Evolutionary conservation across 495 filamentous ascomycete species (phyloP), one percentile per base, ranked within the genome.

Genomic region (Penicillium alfredii): DNA sequence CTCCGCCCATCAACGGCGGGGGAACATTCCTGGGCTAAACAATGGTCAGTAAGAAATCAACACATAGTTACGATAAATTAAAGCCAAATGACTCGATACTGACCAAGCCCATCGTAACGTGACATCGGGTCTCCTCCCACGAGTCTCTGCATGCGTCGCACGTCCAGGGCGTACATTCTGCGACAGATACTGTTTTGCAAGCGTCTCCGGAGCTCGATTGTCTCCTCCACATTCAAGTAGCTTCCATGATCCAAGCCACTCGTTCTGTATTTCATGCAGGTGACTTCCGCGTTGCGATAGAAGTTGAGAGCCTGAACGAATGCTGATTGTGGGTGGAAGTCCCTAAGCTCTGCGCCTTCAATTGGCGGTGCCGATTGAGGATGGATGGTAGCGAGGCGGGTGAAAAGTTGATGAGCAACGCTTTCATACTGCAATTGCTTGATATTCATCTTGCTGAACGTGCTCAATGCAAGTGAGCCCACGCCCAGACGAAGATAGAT

Each of bases 341-440:
- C 62, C 34, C 62, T 67, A 34, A 58, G 61, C 30, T 69, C 64
- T 8, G 52, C 56, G 9, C 58, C 61, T 23, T 66, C 65, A 31
- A 58, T 53, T 0, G 63, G 63, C 2, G 64, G 62, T 14, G 60
- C 59, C 12, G 62, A 57, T 33, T 67, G 60, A 32, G 73, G 73
- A 40, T 76, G 74, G 8, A 80, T 64, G 0, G 68, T 72, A n/a
- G 73, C 71, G 25, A 80, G 59, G 10, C 75, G 69, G 0, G 76
- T 77, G 45, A 71, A 72, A 8, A 80, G 53, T 18, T 71, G 71
- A 44, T 80, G 76, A 9, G 73, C 65, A 30, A 80, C 55, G 13
- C 71, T 73, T 43, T 79, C 74, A 41, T 69, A 70, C 46, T 81
- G 77, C 17, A 80, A 53, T 27, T 81, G 74, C 42, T 81, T 81